Conservation (phyloP, 208 protist species). For the Zelonia costaricensis region DNA sequence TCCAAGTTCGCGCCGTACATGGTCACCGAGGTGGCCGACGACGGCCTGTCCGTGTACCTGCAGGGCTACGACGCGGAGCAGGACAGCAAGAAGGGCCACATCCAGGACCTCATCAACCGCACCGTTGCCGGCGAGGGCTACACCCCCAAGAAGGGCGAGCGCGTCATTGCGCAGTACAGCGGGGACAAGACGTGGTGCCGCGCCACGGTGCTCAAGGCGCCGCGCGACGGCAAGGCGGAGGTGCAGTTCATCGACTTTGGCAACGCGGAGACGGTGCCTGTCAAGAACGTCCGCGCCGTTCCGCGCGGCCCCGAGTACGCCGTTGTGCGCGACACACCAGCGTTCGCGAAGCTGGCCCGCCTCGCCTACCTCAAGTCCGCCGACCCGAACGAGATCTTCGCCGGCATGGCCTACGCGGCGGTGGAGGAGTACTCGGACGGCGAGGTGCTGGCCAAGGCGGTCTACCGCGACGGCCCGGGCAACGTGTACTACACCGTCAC, state of each 20-base stretch:
- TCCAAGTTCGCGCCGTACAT: slow-evolving; percentile 44
- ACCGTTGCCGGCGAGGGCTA: slow-evolving; percentile 29
- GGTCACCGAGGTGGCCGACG: slow-evolving; percentile 70
- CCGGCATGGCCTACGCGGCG: slow-evolving; percentile 43
- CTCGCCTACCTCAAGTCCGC: slow-evolving; percentile 77
- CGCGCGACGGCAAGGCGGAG: slow-evolving; percentile 38
- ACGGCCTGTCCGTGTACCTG: slow-evolving; percentile 78
- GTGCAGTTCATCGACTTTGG: slow-evolving; percentile 91
- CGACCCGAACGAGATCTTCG: slow-evolving; percentile 41
- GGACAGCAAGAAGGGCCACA: slow-evolving; percentile 37
- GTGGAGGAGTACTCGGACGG: slow-evolving; percentile 75
- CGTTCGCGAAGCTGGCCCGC: slow-evolving; percentile 57
- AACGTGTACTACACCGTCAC: slow-evolving; percentile 75
- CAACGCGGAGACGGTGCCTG: slow-evolving; percentile 55
- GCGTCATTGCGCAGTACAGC: slow-evolving; percentile 73
- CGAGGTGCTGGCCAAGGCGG: slow-evolving; percentile 70
- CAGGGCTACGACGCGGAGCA: slow-evolving; percentile 47
- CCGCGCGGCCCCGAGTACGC: slow-evolving; percentile 74
- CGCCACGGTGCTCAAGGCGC: slow-evolving; percentile 59
- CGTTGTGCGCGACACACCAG: slow-evolving; percentile 58
- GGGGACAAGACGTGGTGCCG: slow-evolving; percentile 85
- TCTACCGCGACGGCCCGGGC: slow-evolving; percentile 69
- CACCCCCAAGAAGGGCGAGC: slow-evolving; percentile 64
- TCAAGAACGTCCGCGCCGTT: slow-evolving; percentile 65
- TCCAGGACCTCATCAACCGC: slow-evolving; percentile 66